Conservation (phyloP, 371 early-diverging fungal genomes). For the Actinomortierella ambigua region DNA sequence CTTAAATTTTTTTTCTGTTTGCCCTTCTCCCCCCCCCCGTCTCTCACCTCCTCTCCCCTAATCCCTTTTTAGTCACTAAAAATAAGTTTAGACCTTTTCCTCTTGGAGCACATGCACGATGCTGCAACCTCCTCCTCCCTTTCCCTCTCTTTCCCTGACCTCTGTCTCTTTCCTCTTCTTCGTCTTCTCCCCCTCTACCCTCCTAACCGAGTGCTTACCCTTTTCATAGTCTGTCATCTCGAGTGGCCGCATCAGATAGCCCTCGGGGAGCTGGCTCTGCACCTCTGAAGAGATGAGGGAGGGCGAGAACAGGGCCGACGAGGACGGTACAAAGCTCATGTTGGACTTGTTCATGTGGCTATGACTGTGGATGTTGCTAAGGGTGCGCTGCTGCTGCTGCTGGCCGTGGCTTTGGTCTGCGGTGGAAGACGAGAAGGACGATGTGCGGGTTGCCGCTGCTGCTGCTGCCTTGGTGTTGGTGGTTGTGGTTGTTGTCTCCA, state of each 20-base stretch:
- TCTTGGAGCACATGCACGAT: no score
- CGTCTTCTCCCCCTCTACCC: no score
- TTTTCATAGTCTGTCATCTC: conserved; percentile 82
- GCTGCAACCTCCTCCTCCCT: no score
- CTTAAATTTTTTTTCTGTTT: no score
- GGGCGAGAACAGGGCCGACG: conserved; percentile 69
- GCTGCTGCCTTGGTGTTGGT: not conserved
- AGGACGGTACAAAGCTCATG: conserved; percentile 37
- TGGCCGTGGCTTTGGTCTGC: not conserved
- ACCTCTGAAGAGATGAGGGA: conserved; percentile 78
- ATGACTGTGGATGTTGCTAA: not conserved
- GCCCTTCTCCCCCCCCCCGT: no score
- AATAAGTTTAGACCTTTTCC: no score
- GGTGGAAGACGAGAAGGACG: not conserved
- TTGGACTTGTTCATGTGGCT: conserved; percentile 1
- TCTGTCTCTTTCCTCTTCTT: no score
- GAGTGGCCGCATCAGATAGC: conserved; percentile 85
- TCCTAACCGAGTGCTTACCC: no score
- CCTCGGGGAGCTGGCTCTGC: conserved; percentile 72
- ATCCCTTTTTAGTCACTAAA: no score
- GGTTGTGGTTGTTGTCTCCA: not conserved
- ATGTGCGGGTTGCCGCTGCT: not conserved
- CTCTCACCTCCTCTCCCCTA: no score
- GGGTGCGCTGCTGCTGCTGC: not conserved
- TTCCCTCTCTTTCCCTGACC: no score